phyloP scores from a whole-genome alignment of 805 yeast genomes.

The Starmerella bacillaris region DNA sequence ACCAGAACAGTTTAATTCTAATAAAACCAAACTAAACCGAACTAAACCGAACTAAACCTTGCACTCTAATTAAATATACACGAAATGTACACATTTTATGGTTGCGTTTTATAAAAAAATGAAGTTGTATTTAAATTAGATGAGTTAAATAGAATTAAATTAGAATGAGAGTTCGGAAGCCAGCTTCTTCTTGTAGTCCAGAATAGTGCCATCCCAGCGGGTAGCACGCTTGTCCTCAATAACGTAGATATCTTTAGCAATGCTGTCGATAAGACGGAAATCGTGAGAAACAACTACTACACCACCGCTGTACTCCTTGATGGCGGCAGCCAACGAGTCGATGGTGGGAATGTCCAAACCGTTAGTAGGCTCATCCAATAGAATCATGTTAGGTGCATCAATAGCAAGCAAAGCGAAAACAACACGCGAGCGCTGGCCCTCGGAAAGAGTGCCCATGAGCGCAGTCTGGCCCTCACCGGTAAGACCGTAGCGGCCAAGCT shows the following conservation, averaged over 20 bases:
- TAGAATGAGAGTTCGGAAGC: slow-evolving; percentile 50
- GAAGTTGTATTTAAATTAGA: neutral
- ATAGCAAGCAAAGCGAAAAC: slow-evolving; percentile 91
- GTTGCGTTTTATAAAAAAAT: slow-evolving; percentile 1
- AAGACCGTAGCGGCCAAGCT: slow-evolving; percentile 92
- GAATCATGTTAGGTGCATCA: slow-evolving; percentile 83
- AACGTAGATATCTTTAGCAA: slow-evolving; percentile 92
- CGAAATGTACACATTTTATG: too few relatives aligned
- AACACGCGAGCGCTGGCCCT: slow-evolving; percentile 98
- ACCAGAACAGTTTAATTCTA: too few relatives aligned
- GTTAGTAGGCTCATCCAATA: slow-evolving; percentile 98
- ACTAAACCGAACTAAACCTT: slow-evolving; percentile 1
- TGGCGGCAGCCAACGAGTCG: slow-evolving; percentile 94
- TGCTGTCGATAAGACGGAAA: slow-evolving; percentile 91
- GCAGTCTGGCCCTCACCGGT: slow-evolving; percentile 99
- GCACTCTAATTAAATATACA: slow-evolving; percentile 2
- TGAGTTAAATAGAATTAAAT: neutral
- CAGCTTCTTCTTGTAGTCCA: slow-evolving; percentile 83
- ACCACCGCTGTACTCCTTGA: slow-evolving; percentile 89
- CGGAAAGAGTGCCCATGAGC: slow-evolving; percentile 94
- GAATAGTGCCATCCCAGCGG: slow-evolving; percentile 84
- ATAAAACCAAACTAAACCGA: slow-evolving; percentile 3
- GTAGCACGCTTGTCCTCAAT: slow-evolving; percentile 92
- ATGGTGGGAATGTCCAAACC: slow-evolving; percentile 97
- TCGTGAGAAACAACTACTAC: slow-evolving; percentile 97